Percentiles rank a stretch among this genome's conserved stretches.
Conservation (phyloP, 352 stramenopile genomes). For the Pythium biforme region DNA sequence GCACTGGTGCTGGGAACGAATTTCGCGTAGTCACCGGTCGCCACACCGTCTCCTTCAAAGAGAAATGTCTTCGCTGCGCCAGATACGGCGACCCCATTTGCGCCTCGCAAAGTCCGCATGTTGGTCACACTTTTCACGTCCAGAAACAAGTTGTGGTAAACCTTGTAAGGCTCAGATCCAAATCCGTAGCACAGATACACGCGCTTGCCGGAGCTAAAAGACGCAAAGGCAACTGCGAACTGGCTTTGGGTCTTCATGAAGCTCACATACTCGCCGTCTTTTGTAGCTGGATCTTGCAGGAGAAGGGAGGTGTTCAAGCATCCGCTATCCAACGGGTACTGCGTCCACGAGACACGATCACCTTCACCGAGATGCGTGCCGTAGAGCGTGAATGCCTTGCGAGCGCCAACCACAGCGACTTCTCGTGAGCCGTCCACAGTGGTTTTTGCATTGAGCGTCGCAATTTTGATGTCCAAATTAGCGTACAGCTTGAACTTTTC, state of each 20-base stretch:
- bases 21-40: conserved; percentile 57
- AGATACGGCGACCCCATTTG: conserved; percentile 39
- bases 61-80: conserved; percentile 58
- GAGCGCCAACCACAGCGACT: conserved; percentile 42
- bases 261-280: conserved; percentile 50
- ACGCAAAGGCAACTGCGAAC: conserved; percentile 40
- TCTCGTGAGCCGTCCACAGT: conserved; percentile 40
- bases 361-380: conserved; percentile 42
- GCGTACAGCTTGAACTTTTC: conserved; percentile 61
- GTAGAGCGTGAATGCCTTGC: conserved; percentile 50
- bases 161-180: conserved; percentile 48
- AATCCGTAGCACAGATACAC: conserved; percentile 71
- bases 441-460: conserved; percentile 42
- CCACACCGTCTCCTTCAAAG: conserved; percentile 61
- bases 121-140: conserved; percentile 63
- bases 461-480: conserved; percentile 48
- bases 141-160: conserved; percentile 45
- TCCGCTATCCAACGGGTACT: conserved; percentile 14
- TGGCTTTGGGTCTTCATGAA: conserved; percentile 32
- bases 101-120: conserved; percentile 44
- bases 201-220: conserved; percentile 48
- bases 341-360: conserved; percentile 59
- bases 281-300: conserved; percentile 25
- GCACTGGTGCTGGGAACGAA: conserved; percentile 38
- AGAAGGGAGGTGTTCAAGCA: conserved; percentile 45